A percentile compares a stretch with the other conserved stretches of the same genome.
phyloP scores from a whole-genome alignment of 2,329 filamentous ascomycete genomes.

The Ceratocystis destructans region DNA sequence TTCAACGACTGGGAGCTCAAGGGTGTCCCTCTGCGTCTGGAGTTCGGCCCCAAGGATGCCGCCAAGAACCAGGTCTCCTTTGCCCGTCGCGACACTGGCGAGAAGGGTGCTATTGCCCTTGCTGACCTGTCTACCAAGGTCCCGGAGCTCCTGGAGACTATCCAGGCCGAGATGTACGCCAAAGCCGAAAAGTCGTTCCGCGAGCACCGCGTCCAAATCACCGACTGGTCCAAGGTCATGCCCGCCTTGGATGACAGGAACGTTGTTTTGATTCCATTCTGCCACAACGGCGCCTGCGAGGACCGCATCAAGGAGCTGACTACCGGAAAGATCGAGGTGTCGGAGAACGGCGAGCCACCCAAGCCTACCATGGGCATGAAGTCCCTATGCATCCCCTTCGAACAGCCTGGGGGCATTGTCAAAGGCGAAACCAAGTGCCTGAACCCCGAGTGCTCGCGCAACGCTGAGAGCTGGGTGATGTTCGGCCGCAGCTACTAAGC shows the following conservation, averaged over 20 bases:
- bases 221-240: slow-evolving; percentile 81
- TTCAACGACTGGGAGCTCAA: slow-evolving; percentile 99
- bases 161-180: slow-evolving; percentile 68
- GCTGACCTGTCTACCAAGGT: slow-evolving; percentile 58
- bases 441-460: slow-evolving; percentile 67
- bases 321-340: slow-evolving; percentile 54
- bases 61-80: slow-evolving; percentile 72
- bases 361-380: slow-evolving; percentile 52
- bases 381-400: slow-evolving; percentile 60
- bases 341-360: slow-evolving; percentile 38
- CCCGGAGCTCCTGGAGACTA: slow-evolving; percentile 71
- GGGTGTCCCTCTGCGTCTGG: slow-evolving; percentile 82
- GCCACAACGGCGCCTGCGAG: slow-evolving; percentile 68
- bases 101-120: slow-evolving; percentile 69
- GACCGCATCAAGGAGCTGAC: slow-evolving; percentile 91
- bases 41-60: slow-evolving; percentile 90
- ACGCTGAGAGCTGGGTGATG: slow-evolving; percentile 80
- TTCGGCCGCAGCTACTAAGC: slow-evolving; percentile 62
- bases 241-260: slow-evolving; percentile 87
- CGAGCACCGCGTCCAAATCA: slow-evolving; percentile 66
- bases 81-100: slow-evolving; percentile 74
- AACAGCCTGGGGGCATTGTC: slow-evolving; percentile 69
- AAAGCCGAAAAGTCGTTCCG: slow-evolving; percentile 68
- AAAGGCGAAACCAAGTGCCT: slow-evolving; percentile 79
- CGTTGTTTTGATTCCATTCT: slow-evolving; percentile 82